Base-by-base conservation (phyloP, 2,329 filamentous ascomycete genomes). In the Trichoderma atrobrunneum region DNA sequence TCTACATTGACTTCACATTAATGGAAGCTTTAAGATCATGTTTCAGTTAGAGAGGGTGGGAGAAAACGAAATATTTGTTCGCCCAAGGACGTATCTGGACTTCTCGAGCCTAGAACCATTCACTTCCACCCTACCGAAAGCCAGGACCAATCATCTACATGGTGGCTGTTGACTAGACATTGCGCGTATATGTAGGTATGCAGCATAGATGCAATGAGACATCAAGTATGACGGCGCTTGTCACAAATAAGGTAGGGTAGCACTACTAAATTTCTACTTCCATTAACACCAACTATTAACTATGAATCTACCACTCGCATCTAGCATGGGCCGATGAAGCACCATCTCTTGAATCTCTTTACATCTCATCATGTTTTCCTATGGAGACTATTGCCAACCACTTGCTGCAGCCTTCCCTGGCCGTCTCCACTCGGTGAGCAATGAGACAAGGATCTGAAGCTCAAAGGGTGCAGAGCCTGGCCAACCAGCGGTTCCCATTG, bases 381-480 rank as follows among this genome's bases (percentile, higher is more conserved):
- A 70, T 62, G 57, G 57, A 62, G 67, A 61, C 30, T 30, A 34
- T 24, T n/a, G 28, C 62, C 7, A 16, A 54, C 57, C 57, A 70
- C 39, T 62, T 70, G 18, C 66, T 70, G 66, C 57, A 54, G 39
- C 39, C 39, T 51, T 39, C 57, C 66, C 57, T 34, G 14, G 57
- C n/a, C 26, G 57, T 70, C 48, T 48, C 67, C 67, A 70, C 67
- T 70, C 67, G 67, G 56, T 70, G 67, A 70, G 67, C 59, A 59
- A 62, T 26, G 39, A n/a, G 36, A 54, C 67, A 39, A 62, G 67
- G 67, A 62, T 70, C 54, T 56, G 64, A 57, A 57, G 21, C 30
- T 67, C 24, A 57, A 36, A 67, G 64, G 64, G 24, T 66, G 43
- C n/a, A 56, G 63, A 66, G 48, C 21, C 26, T 54, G 14, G 48